A percentile compares a stretch with the other conserved stretches of the same genome.
Conservation (phyloP, 2,329 filamentous ascomycete genomes). For the Colletotrichum sojae region DNA sequence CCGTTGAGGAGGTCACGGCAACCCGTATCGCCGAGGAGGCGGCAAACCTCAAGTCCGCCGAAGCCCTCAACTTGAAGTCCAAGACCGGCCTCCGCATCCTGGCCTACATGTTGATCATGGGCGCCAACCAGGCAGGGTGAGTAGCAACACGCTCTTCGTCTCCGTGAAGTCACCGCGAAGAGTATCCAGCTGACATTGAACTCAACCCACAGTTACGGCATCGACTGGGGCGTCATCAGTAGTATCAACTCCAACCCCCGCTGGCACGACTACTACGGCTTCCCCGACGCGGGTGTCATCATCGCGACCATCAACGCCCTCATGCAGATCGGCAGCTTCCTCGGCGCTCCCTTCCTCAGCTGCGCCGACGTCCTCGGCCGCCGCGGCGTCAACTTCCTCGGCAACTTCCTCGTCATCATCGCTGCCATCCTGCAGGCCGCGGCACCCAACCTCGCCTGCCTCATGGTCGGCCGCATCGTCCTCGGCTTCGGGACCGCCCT, state of each 20-base stretch:
- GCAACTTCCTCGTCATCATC: slow-evolving; percentile 60
- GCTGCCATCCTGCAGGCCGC: slow-evolving; percentile 58
- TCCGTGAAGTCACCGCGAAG: too few relatives aligned
- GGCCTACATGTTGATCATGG: slow-evolving; percentile 60
- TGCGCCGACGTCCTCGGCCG: slow-evolving; percentile 66
- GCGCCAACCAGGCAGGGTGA: slow-evolving; percentile 60
- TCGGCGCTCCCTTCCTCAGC: slow-evolving; percentile 64
- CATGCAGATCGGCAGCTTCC: slow-evolving; percentile 62
- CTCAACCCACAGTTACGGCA: slow-evolving; percentile 51
- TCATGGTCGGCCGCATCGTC: slow-evolving; percentile 67
- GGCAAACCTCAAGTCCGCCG: slow-evolving; percentile 56
- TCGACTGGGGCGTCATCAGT: slow-evolving; percentile 65
- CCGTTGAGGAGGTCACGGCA: slow-evolving; percentile 60
- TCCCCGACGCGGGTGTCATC: slow-evolving; percentile 55
- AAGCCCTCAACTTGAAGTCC: slow-evolving; percentile 57
- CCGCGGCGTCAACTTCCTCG: slow-evolving; percentile 62
- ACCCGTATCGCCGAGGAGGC: slow-evolving; percentile 62
- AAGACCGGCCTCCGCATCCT: slow-evolving; percentile 56
- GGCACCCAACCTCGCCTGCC: slow-evolving; percentile 54
- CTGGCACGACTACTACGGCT: slow-evolving; percentile 61
- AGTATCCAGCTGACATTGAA: too few relatives aligned
- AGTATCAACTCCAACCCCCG: slow-evolving; percentile 59
- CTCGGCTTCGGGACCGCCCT: slow-evolving; percentile 64
- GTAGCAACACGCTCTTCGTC: background rate
- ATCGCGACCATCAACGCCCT: slow-evolving; percentile 61